Percentiles rank a stretch among this genome's conserved stretches.
These are phyloP conservation scores for Colletotrichum siamense DNA, from an alignment of 2,329 filamentous ascomycete genomes.

Conservation along the genomic window DNA sequence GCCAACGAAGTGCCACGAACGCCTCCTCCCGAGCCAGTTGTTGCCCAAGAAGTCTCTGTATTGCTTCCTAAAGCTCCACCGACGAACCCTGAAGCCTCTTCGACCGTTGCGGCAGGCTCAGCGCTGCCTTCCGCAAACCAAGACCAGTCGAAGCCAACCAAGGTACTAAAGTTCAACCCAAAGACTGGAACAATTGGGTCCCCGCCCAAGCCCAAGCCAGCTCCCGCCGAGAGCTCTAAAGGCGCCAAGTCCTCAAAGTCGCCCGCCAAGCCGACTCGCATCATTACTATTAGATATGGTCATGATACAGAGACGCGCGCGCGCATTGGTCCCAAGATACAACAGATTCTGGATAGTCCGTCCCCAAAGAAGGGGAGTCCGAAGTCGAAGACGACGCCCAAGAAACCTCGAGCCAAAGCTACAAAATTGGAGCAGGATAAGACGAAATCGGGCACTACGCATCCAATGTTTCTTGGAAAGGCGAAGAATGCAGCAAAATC, in stretches of 20 bases:
- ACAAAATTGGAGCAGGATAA: constrained; percentile 29
- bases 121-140: not conserved
- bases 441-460: constrained; percentile 34
- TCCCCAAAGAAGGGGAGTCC: constrained; percentile 15
- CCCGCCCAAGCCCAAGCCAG: constrained; percentile 59
- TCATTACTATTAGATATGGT: constrained; percentile 8
- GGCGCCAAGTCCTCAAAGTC: not conserved
- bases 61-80: not conserved
- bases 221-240: constrained; percentile 22
- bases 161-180: constrained; percentile 60
- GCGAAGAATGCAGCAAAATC: constrained; percentile 23
- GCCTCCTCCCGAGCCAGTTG: not conserved
- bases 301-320: constrained; percentile 46
- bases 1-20: not conserved
- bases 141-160: constrained; percentile 30
- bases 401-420: constrained; percentile 28
- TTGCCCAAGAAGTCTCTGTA: not conserved
- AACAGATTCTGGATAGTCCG: constrained; percentile 59
- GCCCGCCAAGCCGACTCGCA: not conserved
- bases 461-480: constrained; percentile 47
- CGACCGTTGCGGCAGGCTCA: not conserved
- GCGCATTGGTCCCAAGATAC: constrained; percentile 64
- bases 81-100: not conserved
- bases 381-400: constrained; percentile 28
- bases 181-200: constrained; percentile 68